Evolutionary conservation across 1,284 basidiomycete species (phyloP), one percentile per base, ranked within the genome.

Genomic region (Ceratobasidium sp.): DNA sequence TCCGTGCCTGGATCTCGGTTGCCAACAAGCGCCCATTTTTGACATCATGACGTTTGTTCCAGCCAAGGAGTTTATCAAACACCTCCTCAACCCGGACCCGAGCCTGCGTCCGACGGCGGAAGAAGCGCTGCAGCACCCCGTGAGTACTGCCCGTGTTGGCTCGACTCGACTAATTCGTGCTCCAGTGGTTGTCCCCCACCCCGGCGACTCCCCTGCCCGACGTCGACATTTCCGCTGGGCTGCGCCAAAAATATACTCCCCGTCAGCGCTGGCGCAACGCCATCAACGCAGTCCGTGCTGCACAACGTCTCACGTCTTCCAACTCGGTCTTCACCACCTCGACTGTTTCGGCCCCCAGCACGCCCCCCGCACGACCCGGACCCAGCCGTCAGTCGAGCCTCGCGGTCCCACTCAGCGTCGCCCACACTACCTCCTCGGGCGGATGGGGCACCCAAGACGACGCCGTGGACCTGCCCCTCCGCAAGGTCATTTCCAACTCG

Each of bases 11-110:
- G 17, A 60, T 34, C 22, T 45, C 45, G 22, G n/a, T 49, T 8
- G 52, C 34, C 50, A 35, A 42, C 3, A 12, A 42, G 54, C 69
- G 20, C 70, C 62, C 38, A 0, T 35, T 50, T 56, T 49, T 38
- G 17, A 17, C 22, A 15, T 55, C 27, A 34, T 25, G n/a, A n/a
- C n/a, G n/a, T n/a, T n/a, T n/a, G 57, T 10, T 32, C 22, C 76
- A 90, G 95, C 94, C 8, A 96, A 96, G 77, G 82, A 87, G 56
- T 98, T 98, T 76, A 92, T 98, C 76, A 85, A 83, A 73, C 77
- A 81, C 0, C 80, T 97, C 31, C 82, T 98, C 7, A 86, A 87
- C 54, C 85, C 91, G 0, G 88, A 96, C 74, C 91, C 94, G 0
- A 75, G 79, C 0, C 78, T 86, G 70, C 86, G 96, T 29, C 87